phyloP scores from a whole-genome alignment of 768 basidiomycete species.

The Rhizopogon vesiculosus region DNA sequence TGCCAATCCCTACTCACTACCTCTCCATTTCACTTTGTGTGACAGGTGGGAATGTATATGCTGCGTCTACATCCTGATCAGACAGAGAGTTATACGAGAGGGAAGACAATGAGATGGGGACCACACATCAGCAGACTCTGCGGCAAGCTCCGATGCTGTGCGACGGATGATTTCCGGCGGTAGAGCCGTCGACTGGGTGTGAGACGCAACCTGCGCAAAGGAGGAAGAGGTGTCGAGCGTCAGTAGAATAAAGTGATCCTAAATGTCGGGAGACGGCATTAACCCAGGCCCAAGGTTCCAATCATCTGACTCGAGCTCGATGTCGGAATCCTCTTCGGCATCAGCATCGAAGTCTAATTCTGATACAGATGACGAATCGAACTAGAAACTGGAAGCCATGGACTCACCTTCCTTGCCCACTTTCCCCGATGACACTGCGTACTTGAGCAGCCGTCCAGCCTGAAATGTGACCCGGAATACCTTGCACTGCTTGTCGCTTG shows the following conservation, averaged over 20 bases:
- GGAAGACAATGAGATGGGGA: not conserved
- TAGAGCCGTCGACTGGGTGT: not conserved
- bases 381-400: constrained; percentile 4
- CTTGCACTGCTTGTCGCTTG: constrained; percentile 52
- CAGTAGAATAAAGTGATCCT: constrained; percentile 70
- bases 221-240: constrained; percentile 67
- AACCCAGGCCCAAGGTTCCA: constrained; percentile 8
- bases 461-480: constrained; percentile 63
- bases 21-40: not conserved
- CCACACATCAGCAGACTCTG: constrained; percentile 5
- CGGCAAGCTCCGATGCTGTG: constrained; percentile 18
- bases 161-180: constrained; percentile 14
- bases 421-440: constrained; percentile 63
- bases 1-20: constrained; percentile 15
- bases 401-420: constrained; percentile 66
- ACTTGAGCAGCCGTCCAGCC: constrained; percentile 72
- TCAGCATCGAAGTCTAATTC: constrained; percentile 3
- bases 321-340: not conserved
- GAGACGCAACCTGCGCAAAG: constrained; percentile 17
- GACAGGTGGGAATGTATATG: not conserved
- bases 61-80: no score
- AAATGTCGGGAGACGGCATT: constrained; percentile 37
- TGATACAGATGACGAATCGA: constrained; percentile 4
- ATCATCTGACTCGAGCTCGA: not conserved
- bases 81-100: not conserved